Percentiles rank a stretch among this genome's conserved stretches.
These are phyloP conservation scores for Podospora appendiculata DNA, from an alignment of 495 filamentous ascomycete genomes.

Conservation along the genomic window DNA sequence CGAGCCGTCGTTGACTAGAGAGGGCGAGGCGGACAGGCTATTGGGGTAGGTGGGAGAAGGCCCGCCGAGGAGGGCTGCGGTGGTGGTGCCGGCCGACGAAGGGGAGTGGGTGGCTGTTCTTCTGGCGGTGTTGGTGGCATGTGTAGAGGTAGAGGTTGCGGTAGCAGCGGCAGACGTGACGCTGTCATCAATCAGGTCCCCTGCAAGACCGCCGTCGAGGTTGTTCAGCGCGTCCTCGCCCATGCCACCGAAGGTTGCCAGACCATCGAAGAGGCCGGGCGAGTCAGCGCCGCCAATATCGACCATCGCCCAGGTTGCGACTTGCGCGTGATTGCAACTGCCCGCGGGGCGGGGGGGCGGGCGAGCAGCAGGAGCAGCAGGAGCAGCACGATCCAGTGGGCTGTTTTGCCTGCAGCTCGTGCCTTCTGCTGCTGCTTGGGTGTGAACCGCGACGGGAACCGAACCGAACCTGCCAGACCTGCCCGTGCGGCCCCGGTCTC, in stretches of 20 bases:
- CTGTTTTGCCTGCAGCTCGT: no score
- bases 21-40: slow-evolving; percentile 5
- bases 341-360: no score
- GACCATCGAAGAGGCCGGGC: slow-evolving; percentile 17
- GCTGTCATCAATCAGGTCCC: not conserved
- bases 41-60: slow-evolving; percentile 16
- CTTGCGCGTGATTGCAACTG: not conserved
- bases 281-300: slow-evolving; percentile 4
- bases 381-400: no score
- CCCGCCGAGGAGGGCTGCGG: slow-evolving; percentile 11
- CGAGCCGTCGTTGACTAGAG: no score
- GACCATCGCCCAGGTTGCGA: no score
- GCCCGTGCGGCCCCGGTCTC: no score
- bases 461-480: no score
- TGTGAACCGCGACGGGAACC: no score
- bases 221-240: not conserved
- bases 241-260: slow-evolving; percentile 14
- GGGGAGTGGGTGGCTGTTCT: not conserved
- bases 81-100: slow-evolving; percentile 7
- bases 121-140: no score
- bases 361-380: no score
- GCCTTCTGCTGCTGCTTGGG: no score
- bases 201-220: slow-evolving; percentile 6
- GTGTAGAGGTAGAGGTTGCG: no score
- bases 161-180: slow-evolving; percentile 12